Evolutionary conservation across 805 yeast species (phyloP), one percentile per base, ranked within the genome.

Genomic region (Yamadazyma paraphyllophila): DNA sequence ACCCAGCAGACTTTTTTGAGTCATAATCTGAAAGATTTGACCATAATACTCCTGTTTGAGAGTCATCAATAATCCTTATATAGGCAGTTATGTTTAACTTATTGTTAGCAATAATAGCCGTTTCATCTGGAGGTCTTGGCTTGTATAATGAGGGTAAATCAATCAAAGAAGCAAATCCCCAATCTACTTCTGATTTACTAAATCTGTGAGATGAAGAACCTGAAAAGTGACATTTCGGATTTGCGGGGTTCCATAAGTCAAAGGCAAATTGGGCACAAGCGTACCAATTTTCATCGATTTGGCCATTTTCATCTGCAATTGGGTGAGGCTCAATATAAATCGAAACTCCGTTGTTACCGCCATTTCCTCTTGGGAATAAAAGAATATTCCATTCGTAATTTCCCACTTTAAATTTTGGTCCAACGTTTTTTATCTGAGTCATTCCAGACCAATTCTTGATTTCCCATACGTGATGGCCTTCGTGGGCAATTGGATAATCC

Each of bases 11-110:
- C 56, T 82, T 79, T 61, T 90, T 89, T 1, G 97, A 90, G 64
- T 94, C 89, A 65, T 88, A 88, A 57, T 88, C 85, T 34, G 75
- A 51, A 55, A 90, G 89, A 60, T 85, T 86, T 60, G 89, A 95
- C 96, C 97, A 94, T 49, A 94, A 70, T 1, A 91, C 96, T 2
- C 97, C 97, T 0, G 99, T 94, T n/a, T 65, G 57, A 16, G 89
- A 82, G 65, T 94, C 99, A 52, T 86, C 83, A 50, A 92, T 72
- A 3, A 88, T 78, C 44, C 87, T 74, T 15, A 91, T 83, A 60
- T 79, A 85, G 0, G 83, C 94, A 0, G 96, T 83, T 33, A 92
- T 73, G 61, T 88, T 82, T 41, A 89, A 60, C 44, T 66, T 63
- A 54, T 83, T 80, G 34, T 82, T 78, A 44, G 74, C 76, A 44